These are phyloP conservation scores for Moniliophthora roreri DNA, from an alignment of 1,284 basidiomycete species.

Conservation along the genomic window DNA sequence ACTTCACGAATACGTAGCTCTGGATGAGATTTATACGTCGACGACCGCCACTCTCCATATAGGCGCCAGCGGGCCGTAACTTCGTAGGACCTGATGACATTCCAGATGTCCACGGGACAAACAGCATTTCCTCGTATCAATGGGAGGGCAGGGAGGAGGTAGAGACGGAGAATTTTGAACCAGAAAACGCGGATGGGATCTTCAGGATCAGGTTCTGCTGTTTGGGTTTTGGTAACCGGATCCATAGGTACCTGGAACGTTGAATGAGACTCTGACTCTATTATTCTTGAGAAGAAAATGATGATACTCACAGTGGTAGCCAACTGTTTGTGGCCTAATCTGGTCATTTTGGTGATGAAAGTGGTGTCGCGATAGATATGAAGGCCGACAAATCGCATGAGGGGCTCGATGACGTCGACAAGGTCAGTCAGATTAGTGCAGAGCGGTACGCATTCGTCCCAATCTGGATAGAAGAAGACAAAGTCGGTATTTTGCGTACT, in stretches of 20 bases:
- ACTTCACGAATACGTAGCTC: slow-evolving; percentile 72
- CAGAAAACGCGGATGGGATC: slow-evolving; percentile 70
- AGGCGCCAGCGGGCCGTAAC: slow-evolving; percentile 83
- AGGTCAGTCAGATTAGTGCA: slow-evolving; percentile 70
- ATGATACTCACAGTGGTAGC: slow-evolving; percentile 36
- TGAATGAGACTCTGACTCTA: slow-evolving; percentile 9
- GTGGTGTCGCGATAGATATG: slow-evolving; percentile 73
- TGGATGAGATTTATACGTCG: slow-evolving; percentile 67
- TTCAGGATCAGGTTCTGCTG: slow-evolving; percentile 49
- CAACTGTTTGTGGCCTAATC: slow-evolving; percentile 55
- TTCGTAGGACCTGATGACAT: slow-evolving; percentile 77
- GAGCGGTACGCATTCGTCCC: slow-evolving; percentile 71
- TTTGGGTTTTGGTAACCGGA: slow-evolving; percentile 53
- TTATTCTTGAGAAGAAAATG: slow-evolving; percentile 29
- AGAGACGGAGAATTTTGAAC: slow-evolving; percentile 78
- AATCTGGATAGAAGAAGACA: slow-evolving; percentile 88
- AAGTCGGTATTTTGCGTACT: slow-evolving; percentile 70
- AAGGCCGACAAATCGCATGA: slow-evolving; percentile 75
- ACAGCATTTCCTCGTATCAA: slow-evolving; percentile 85
- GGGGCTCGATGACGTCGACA: slow-evolving; percentile 69
- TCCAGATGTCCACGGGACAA: slow-evolving; percentile 87
- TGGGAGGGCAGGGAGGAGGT: slow-evolving; percentile 86
- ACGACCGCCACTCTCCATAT: slow-evolving; percentile 94
- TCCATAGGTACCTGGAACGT: slow-evolving; percentile 46
- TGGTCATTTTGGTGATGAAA: slow-evolving; percentile 61